These are phyloP conservation scores for Ophioceras dolichostomum DNA, from an alignment of 2,329 filamentous ascomycete genomes.

Conservation along the genomic window DNA sequence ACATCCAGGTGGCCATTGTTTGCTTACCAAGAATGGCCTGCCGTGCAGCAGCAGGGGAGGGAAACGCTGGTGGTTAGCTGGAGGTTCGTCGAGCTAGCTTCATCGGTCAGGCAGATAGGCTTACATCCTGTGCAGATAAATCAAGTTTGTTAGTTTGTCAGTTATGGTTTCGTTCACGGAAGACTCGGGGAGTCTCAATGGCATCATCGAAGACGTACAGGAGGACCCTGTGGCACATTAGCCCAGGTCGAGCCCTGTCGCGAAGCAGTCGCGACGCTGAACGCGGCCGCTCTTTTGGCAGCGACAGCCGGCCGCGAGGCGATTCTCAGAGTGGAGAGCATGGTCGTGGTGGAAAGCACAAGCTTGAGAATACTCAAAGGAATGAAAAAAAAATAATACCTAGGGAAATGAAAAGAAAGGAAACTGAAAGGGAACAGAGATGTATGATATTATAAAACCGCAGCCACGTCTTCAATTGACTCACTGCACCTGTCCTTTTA, in stretches of 20 bases:
- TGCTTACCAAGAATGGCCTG: conserved; percentile 66
- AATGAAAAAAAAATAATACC: too few species aligned
- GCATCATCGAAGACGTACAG: conserved; percentile 54
- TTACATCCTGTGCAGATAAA: conserved; percentile 7
- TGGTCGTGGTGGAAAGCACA: conserved; percentile 20
- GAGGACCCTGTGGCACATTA: conserved; percentile 85
- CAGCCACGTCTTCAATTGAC: background rate
- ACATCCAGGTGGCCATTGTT: conserved; percentile 1
- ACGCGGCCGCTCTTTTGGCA: conserved; percentile 25
- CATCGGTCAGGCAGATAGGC: conserved; percentile 9
- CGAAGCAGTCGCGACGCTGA: conserved; percentile 26
- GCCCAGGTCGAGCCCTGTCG: conserved; percentile 74
- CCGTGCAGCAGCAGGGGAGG: conserved; percentile 10
- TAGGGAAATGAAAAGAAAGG: background rate
- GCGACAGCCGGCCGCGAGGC: conserved; percentile 35
- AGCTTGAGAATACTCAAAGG: background rate
- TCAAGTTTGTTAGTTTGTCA: too few species aligned
- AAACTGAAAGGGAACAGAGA: background rate
- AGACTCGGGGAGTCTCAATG: too few species aligned
- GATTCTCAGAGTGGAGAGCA: conserved; percentile 44
- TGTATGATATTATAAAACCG: too few species aligned
- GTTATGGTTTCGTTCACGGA: too few species aligned
- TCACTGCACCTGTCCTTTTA: background rate
- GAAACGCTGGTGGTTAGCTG: conserved; percentile 3
- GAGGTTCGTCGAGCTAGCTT: background rate